Base-by-base conservation (phyloP, 257 asterid species). In the Nicotiana otophora region DNA sequence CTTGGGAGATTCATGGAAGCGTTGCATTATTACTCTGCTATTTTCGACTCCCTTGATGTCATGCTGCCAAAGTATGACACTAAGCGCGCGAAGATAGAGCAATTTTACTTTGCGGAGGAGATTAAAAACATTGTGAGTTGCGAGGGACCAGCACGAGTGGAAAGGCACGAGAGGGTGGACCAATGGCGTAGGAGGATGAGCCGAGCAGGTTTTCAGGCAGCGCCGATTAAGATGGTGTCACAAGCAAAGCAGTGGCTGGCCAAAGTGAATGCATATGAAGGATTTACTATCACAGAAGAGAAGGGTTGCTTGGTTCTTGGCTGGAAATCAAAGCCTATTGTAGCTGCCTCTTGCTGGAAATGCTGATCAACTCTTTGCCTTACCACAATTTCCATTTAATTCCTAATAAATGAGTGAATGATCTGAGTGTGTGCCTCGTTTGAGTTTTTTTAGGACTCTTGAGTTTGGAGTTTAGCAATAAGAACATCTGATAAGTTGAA, bases 181-280 rank as follows among this genome's bases (percentile, higher is more conserved):
- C 97, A 92, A 75, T 94, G 97, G 98, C 90, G 95, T 57, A 81
- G 98, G 89, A 88, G 97, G 87, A 94, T 94, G 97, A 92, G 98
- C 81, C 91, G 97, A 0, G 97, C 97, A 0, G 95, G 97, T 11
- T 94, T 94, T 84, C 97, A 93, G 61, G 89, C 92, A 0, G 84
- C 86, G 10, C 92, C 94, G 4, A 19, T 89, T 74, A 94, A 94
- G 88, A 93, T 92, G 89, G 76, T 89, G 61, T 86, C 89, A 42
- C 93, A 89, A 74, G 95, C 93, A 28, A 94, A 91, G 87, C 89
- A 89, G 48, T 94, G 98, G 97, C 78, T 94, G 48, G 83, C 81
- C 1, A 87, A 89, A 78, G 77, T 83, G 34, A 90, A 81, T 83
- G 86, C 84, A 2, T 86, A 92, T 81, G 97, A 91, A 81, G 97